Evolutionary conservation across 2,329 filamentous ascomycete genomes (phyloP).

Genomic region (Ramularia collo-cygni): DNA sequence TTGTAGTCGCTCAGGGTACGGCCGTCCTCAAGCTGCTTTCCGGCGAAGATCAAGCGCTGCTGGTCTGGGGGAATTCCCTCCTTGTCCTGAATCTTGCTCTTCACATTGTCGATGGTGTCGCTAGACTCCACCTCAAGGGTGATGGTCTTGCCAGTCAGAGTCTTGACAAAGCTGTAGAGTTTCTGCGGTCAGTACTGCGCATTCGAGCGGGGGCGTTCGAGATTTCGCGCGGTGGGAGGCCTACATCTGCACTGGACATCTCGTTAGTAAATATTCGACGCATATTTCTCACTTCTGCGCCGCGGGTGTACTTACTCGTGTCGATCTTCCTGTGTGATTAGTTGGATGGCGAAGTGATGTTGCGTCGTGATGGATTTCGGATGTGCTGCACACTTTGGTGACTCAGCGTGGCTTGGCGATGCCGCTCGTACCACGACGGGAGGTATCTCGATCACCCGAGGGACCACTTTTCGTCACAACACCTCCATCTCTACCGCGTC

Average conservation of each 20-base stretch:
- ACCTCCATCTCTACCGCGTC: too few relatives aligned
- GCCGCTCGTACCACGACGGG: too few relatives aligned
- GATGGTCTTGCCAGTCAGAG: conserved; percentile 99
- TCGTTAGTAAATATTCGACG: conserved; percentile 17
- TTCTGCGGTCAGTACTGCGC: conserved; percentile 19
- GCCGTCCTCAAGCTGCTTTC: conserved; percentile 98
- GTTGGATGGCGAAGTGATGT: too few relatives aligned
- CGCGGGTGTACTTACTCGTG: conserved; percentile 20
- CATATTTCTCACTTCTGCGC: neutral
- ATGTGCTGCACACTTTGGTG: too few relatives aligned
- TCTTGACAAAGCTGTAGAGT: conserved; percentile 99
- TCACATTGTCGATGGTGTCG: conserved; percentile 99
- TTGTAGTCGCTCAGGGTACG: conserved; percentile 97
- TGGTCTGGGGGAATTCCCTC: conserved; percentile 97
- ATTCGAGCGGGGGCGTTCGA: conserved; percentile 5
- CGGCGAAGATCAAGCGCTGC: conserved; percentile 97
- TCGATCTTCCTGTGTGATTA: conserved; percentile 16
- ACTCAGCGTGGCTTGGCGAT: too few relatives aligned
- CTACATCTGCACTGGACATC: conserved; percentile 29
- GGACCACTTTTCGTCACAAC: too few relatives aligned
- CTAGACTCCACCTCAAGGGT: conserved; percentile 98
- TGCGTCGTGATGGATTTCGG: too few relatives aligned
- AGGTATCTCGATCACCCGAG: too few relatives aligned
- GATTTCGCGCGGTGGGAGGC: conserved; percentile 14
- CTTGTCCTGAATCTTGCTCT: conserved; percentile 99